Conservation (phyloP, 2,329 filamentous ascomycete genomes). For the Bipolaris victoriae region DNA sequence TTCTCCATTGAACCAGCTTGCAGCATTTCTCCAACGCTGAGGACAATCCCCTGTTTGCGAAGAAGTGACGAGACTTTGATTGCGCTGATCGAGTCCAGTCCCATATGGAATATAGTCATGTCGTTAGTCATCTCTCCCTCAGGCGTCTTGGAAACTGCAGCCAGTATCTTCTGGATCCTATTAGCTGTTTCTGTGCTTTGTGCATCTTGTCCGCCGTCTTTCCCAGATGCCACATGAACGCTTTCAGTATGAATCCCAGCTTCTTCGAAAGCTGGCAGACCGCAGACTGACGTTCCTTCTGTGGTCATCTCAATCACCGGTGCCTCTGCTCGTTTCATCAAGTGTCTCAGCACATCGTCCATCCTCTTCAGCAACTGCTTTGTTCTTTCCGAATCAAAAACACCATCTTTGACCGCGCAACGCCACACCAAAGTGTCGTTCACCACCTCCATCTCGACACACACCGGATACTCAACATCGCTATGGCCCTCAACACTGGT, state of each 20-base stretch:
- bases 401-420: conserved; percentile 68
- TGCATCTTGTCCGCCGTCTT: neutral
- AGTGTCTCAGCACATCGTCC: conserved; percentile 62
- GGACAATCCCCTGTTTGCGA: conserved; percentile 64
- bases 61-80: conserved; percentile 81
- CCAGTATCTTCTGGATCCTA: conserved; percentile 56
- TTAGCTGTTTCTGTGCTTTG: conserved; percentile 44
- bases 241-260: neutral
- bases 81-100: conserved; percentile 88
- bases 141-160: conserved; percentile 66
- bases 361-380: conserved; percentile 63
- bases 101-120: conserved; percentile 79
- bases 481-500: conserved; percentile 68
- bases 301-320: conserved; percentile 63
- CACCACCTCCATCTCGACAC: conserved; percentile 76
- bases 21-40: conserved; percentile 75
- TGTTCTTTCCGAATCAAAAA: conserved; percentile 57
- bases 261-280: conserved; percentile 57
- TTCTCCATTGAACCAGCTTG: conserved; percentile 67
- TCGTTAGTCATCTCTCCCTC: conserved; percentile 63
- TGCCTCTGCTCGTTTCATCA: conserved; percentile 59
- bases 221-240: too few species aligned
- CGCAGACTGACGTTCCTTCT: conserved; percentile 67
- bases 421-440: conserved; percentile 69
- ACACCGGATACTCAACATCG: conserved; percentile 80